These are phyloP conservation scores for Cercospora zeina DNA, from an alignment of 2,329 filamentous ascomycete species.

Conservation along the genomic window DNA sequence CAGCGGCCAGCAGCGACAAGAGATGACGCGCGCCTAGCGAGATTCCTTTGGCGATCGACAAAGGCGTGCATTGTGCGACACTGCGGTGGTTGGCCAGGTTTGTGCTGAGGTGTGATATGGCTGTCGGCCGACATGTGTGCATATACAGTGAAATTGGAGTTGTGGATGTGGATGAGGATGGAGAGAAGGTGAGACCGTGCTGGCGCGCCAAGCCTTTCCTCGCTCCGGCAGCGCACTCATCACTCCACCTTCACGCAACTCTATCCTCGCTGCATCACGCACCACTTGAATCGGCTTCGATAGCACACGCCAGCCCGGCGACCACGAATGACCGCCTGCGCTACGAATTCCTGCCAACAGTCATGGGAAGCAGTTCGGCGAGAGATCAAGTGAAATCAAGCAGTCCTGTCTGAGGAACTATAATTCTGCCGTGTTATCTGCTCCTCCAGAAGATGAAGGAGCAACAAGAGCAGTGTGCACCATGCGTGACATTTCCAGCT, in stretches of 20 bases:
- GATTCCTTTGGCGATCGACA: background rate
- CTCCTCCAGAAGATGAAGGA: no score
- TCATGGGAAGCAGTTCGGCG: background rate
- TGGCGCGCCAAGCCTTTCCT: background rate
- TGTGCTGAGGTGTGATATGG: background rate
- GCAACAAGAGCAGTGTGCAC: no score
- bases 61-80: background rate
- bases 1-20: background rate
- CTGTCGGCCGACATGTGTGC: background rate
- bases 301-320: background rate
- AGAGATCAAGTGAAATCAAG: background rate
- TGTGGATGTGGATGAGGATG: background rate
- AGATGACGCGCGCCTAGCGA: slow-evolving; percentile 4
- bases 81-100: background rate
- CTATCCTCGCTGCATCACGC: background rate
- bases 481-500: no score
- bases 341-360: background rate
- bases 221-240: background rate
- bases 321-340: background rate
- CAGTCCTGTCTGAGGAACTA: no score
- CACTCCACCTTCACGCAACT: background rate
- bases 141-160: background rate
- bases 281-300: background rate
- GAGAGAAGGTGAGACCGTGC: background rate
- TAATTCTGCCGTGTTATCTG: no score